Conservation (phyloP, 1,284 basidiomycete species). For the Vanrija sp. region DNA sequence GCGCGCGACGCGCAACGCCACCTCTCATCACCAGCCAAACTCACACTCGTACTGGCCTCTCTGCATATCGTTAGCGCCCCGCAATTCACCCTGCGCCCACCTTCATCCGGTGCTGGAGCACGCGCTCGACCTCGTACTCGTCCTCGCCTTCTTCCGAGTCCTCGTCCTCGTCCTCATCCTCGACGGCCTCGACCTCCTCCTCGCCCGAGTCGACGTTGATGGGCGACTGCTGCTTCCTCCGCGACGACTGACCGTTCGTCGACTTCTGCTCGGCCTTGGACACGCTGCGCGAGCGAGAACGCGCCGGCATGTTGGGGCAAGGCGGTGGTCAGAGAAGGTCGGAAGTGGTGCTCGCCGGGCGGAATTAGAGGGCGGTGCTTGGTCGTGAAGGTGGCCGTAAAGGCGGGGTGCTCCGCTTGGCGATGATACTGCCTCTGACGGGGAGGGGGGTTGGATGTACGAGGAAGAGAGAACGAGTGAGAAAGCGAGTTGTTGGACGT, state of each 20-base stretch:
- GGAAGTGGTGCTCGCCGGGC: no score
- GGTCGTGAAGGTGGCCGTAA: no score
- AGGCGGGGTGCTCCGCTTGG: no score
- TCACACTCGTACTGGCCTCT: constrained; percentile 19
- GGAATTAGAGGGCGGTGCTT: no score
- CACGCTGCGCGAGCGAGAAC: neutral
- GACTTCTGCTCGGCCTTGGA: neutral
- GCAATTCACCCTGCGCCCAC: constrained; percentile 17
- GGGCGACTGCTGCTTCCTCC: neutral
- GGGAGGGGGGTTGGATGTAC: no score
- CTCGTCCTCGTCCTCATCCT: constrained; percentile 11
- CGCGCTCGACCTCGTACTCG: constrained; percentile 34
- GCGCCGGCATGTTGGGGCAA: neutral
- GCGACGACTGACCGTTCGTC: neutral
- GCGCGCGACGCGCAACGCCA: neutral
- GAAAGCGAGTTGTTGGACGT: no score
- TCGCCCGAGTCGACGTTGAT: neutral
- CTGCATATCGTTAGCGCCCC: neutral
- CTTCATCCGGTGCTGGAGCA: constrained; percentile 19
- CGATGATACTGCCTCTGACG: no score
- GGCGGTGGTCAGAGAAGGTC: no score
- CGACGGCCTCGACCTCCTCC: constrained; percentile 5
- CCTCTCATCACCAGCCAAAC: neutral
- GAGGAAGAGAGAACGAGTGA: no score
- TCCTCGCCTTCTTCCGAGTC: constrained; percentile 27